These are phyloP conservation scores for Phytophthora macrochlamydospora DNA, from an alignment of 352 stramenopile genomes.

Conservation along the genomic window DNA sequence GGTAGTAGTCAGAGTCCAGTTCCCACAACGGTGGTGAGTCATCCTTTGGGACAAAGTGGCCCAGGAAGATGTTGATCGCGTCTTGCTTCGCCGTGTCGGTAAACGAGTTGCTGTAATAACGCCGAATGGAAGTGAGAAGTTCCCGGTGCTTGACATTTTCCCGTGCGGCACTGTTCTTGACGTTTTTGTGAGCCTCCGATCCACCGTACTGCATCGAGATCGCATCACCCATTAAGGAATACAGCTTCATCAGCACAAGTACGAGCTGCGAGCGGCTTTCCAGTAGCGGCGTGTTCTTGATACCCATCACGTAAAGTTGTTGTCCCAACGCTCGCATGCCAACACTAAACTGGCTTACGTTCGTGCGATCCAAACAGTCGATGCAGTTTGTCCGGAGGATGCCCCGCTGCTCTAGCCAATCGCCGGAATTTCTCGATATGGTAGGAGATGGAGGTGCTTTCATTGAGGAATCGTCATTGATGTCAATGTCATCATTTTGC, in stretches of 20 bases:
- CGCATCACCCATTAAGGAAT: slow-evolving; percentile 97
- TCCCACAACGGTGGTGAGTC: slow-evolving; percentile 78
- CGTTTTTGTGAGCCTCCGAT: slow-evolving; percentile 99
- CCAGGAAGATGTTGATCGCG: slow-evolving; percentile 99
- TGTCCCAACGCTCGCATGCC: slow-evolving; percentile 92
- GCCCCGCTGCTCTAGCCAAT: slow-evolving; percentile 96
- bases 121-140: slow-evolving; percentile 97
- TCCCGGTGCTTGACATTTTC: slow-evolving; percentile 96
- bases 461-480: slow-evolving; percentile 13
- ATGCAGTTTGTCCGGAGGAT: slow-evolving; percentile 99
- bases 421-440: slow-evolving; percentile 80
- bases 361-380: slow-evolving; percentile 91
- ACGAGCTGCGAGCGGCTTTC: slow-evolving; percentile 94
- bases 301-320: slow-evolving; percentile 97
- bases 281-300: slow-evolving; percentile 87
- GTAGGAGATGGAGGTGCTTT: slow-evolving; percentile 56
- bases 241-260: slow-evolving; percentile 97
- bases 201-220: slow-evolving; percentile 99
- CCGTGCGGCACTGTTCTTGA: slow-evolving; percentile 87
- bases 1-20: slow-evolving; percentile 89
- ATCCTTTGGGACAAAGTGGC: slow-evolving; percentile 86
- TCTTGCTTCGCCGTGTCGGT: slow-evolving; percentile 99
- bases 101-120: slow-evolving; percentile 99
- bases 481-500: slow-evolving; percentile 17
- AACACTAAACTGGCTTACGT: slow-evolving; percentile 88